A percentile compares a stretch with the other conserved stretches of the same genome.
Conservation (phyloP, 2,329 filamentous ascomycete species). For the Capronia epimyces region DNA sequence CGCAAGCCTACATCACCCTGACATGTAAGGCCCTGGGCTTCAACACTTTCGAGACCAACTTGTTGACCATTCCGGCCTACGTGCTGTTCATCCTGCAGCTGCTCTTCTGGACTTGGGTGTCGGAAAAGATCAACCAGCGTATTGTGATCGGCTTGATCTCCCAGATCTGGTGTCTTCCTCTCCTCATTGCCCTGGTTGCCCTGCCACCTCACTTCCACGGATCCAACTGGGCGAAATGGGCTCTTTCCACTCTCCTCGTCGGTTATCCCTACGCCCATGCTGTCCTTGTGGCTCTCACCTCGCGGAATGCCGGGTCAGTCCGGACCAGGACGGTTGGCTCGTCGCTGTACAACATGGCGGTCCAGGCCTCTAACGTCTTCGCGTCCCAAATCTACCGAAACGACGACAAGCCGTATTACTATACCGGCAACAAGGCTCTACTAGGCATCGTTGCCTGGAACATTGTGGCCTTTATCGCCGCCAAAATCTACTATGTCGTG, state of each 20-base stretch:
- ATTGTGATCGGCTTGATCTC: conserved; percentile 48
- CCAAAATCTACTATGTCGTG: conserved; percentile 39
- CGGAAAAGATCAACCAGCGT: conserved; percentile 48
- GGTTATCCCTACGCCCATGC: conserved; percentile 54
- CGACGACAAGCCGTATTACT: conserved; percentile 53
- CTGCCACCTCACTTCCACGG: conserved; percentile 38
- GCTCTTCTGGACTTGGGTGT: conserved; percentile 51
- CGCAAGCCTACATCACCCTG: conserved; percentile 53
- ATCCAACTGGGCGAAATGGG: conserved; percentile 49
- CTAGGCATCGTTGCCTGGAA: conserved; percentile 50
- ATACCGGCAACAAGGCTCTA: conserved; percentile 53
- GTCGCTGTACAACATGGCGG: conserved; percentile 39
- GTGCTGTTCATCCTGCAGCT: conserved; percentile 40
- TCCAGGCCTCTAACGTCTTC: conserved; percentile 31
- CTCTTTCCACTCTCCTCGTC: conserved; percentile 48
- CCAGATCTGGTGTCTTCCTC: conserved; percentile 50
- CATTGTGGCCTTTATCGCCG: conserved; percentile 46
- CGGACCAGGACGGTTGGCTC: conserved; percentile 36
- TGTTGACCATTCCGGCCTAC: conserved; percentile 54
- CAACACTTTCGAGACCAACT: conserved; percentile 56
- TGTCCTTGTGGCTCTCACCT: conserved; percentile 43
- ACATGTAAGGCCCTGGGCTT: conserved; percentile 55
- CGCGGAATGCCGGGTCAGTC: conserved; percentile 38
- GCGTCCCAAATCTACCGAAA: conserved; percentile 40
- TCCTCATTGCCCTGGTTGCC: conserved; percentile 48